phyloP scores from a whole-genome alignment of 1,284 basidiomycete species.

The Boletus mariae region DNA sequence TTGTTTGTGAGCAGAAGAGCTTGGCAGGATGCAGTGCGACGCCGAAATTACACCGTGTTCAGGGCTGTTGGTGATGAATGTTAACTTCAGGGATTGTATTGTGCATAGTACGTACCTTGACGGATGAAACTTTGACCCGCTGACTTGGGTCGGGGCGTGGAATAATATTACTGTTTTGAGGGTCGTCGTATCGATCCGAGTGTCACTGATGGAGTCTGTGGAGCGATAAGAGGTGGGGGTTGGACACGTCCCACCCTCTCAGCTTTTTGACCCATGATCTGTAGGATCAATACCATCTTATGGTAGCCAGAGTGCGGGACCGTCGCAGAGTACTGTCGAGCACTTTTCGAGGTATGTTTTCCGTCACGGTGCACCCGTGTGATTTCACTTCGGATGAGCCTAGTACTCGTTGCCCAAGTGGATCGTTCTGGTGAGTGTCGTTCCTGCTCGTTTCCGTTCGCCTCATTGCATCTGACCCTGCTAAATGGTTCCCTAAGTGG shows the following conservation, averaged over 20 bases:
- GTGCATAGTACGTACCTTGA: background rate
- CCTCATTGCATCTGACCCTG: background rate
- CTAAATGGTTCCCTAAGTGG: too few species aligned
- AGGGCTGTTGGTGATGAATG: background rate
- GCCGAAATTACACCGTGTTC: background rate
- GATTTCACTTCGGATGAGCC: background rate
- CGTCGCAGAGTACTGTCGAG: constrained; percentile 11
- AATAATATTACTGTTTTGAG: background rate
- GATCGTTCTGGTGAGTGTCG: background rate
- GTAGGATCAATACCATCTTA: constrained; percentile 2
- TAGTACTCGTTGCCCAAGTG: background rate
- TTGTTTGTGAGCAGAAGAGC: too few species aligned
- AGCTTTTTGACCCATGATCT: constrained; percentile 19
- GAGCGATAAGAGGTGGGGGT: constrained; percentile 21
- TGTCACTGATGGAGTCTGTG: background rate
- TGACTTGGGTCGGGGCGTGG: background rate
- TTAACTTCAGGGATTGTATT: background rate
- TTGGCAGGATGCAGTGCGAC: background rate
- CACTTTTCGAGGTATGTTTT: constrained; percentile 9
- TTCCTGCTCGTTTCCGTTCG: background rate
- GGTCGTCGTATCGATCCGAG: constrained; percentile 29
- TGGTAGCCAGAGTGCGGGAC: constrained; percentile 7
- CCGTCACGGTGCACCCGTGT: background rate
- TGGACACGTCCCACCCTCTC: background rate
- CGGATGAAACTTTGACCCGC: background rate